Conservation (phyloP, 768 basidiomycete species). For the Suillus placidus region DNA sequence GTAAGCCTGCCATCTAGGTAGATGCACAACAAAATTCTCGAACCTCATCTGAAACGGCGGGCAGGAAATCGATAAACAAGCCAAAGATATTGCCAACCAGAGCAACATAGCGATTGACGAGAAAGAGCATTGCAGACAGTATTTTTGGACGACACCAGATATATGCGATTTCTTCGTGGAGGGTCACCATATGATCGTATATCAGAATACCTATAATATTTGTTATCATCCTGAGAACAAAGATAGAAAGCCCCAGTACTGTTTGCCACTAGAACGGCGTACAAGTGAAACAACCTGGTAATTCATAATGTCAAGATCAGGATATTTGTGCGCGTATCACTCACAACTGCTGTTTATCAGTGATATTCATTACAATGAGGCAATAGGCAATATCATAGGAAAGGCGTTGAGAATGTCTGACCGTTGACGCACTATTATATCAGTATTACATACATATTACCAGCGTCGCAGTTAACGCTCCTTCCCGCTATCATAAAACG, state of each 20-base stretch:
- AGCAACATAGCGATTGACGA: conserved; percentile 52
- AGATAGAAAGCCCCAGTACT: background rate
- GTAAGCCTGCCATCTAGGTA: background rate
- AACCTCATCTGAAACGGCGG: background rate
- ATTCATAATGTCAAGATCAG: background rate
- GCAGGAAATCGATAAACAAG: conserved; percentile 32
- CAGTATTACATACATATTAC: background rate
- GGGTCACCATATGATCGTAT: conserved; percentile 35
- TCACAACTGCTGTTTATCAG: conserved; percentile 1
- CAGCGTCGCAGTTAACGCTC: background rate
- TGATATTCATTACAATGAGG: background rate
- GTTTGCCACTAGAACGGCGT: conserved; percentile 6
- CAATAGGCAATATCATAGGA: background rate
- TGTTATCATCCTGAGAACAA: background rate
- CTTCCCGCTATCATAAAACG: no score
- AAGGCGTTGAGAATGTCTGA: background rate
- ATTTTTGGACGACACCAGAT: conserved; percentile 48
- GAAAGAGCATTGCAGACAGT: conserved; percentile 46
- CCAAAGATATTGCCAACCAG: conserved; percentile 43
- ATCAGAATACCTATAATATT: conserved; percentile 25
- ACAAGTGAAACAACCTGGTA: conserved; percentile 8
- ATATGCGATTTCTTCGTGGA: conserved; percentile 41
- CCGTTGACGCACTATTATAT: background rate
- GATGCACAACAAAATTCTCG: background rate
- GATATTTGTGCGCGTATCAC: background rate